Evolutionary conservation across 306 rosid species (phyloP), one percentile per base, ranked within the genome.

Genomic region (Rubus parviflorus): DNA sequence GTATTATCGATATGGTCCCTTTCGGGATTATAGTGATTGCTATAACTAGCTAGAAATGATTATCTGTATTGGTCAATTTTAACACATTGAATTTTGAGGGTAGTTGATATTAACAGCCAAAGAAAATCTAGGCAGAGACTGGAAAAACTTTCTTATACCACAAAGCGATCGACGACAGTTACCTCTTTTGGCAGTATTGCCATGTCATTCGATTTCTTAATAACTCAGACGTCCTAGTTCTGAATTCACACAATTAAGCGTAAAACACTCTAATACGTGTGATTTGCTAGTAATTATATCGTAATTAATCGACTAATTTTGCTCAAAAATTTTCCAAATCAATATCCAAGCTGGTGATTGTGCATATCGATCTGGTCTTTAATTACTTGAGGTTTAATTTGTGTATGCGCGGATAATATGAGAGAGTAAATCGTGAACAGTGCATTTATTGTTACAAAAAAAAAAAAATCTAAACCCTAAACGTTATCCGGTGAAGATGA

Each of bases 1-100:
- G 69, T 38, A 16, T 37, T 7, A 30, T 42, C 46, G 46, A 42
- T 63, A 12, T 6, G 61, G 72, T 64, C 81, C 78, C 61, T 42
- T 46, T 75, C 68, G 16, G 14, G 23, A 20, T 30, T n/a, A 22
- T 37, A 30, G 51, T 35, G 38, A 48, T 65, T 65, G 49, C 68
- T n/a, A 68, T 60, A 23, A 41, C 40, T 77, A 40, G 80, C 40
- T 77, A 40, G 80, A 80, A 74, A 35, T 78, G 77, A 68, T 57
- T 14, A 48, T 75, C 42, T 51, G 11, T 13, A 73, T 3, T 58
- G 51, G 72, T 52, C n/a, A 67, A 51, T 19, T 51, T 42, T 47
- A 67, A 19, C 72, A 7, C 14, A 23, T 30, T 22, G 47, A 62
- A 9, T 6, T 11, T 17, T 23, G 41, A 15, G 19, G 6, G 41